Percentiles rank a stretch among this genome's conserved stretches.
Evolutionary conservation across 176 grass and related monocot species (phyloP).

Genomic region (Musa schizocarpa): DNA sequence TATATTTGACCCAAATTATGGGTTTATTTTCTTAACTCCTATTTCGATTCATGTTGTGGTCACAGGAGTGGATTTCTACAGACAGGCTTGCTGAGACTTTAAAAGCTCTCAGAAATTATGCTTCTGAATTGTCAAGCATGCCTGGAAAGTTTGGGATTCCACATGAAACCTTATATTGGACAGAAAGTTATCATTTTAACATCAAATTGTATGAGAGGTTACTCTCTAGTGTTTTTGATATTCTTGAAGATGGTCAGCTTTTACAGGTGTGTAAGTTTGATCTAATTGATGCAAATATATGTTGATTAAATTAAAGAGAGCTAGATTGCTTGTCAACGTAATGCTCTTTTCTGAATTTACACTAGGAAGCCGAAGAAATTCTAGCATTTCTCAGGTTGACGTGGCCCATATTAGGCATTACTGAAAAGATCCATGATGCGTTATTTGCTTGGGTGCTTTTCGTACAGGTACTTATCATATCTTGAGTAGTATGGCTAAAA

Average conservation of each 20-base stretch:
- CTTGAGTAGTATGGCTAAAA: constrained; percentile 1
- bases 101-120: constrained; percentile 65
- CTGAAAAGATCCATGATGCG: constrained; percentile 49
- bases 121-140: constrained; percentile 32
- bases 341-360: constrained; percentile 32
- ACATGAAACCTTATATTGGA: constrained; percentile 62
- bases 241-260: constrained; percentile 88
- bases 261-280: constrained; percentile 57
- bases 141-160: constrained; percentile 49
- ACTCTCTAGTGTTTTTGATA: constrained; percentile 79
- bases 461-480: constrained; percentile 40
- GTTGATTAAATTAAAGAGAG: constrained; percentile 13
- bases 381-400: constrained; percentile 49
- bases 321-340: background rate
- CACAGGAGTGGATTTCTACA: constrained; percentile 64
- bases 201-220: constrained; percentile 79
- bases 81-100: constrained; percentile 55
- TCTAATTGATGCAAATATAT: constrained; percentile 9
- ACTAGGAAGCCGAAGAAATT: constrained; percentile 88
- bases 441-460: constrained; percentile 84
- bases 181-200: constrained; percentile 64
- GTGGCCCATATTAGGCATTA: constrained; percentile 75
- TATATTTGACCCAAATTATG: background rate
- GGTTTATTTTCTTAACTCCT: background rate
- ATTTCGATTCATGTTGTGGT: constrained; percentile 8